phyloP scores from a whole-genome alignment of 768 basidiomycete genomes.

The Mycena venus region DNA sequence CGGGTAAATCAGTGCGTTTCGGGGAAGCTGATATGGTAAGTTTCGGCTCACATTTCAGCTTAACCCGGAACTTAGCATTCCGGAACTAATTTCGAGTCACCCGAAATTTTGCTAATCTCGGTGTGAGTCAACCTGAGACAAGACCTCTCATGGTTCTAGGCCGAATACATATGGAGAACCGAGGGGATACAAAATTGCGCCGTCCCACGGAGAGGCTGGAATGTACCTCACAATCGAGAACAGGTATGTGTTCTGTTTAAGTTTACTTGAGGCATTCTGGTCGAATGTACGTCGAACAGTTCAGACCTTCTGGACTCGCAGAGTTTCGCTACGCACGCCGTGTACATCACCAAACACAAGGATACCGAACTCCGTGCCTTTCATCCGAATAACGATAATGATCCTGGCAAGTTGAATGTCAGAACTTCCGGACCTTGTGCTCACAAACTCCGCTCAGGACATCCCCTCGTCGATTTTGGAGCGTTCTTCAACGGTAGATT shows the following conservation, averaged over 20 bases:
- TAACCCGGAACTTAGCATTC: too few species aligned
- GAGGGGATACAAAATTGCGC: conserved; percentile 64
- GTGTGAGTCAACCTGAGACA: too few species aligned
- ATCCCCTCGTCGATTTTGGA: conserved; percentile 62
- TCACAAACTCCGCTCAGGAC: too few species aligned
- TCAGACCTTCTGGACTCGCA: conserved; percentile 60
- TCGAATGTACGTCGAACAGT: conserved; percentile 11
- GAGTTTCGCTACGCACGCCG: conserved; percentile 67
- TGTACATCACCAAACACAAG: conserved; percentile 63
- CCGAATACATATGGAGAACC: conserved; percentile 61
- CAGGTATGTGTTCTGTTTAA: conserved; percentile 12
- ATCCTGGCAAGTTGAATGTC: conserved; percentile 50
- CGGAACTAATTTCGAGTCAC: too few species aligned
- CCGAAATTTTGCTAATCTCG: too few species aligned
- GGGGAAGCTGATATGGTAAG: too few species aligned
- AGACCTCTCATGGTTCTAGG: conserved; percentile 25
- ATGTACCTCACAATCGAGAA: conserved; percentile 45
- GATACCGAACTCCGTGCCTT: conserved; percentile 63
- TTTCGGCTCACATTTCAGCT: too few species aligned
- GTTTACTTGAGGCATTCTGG: too few species aligned
- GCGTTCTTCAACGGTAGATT: conserved; percentile 60
- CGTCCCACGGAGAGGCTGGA: conserved; percentile 46
- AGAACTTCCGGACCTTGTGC: background rate
- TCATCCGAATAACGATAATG: conserved; percentile 63
- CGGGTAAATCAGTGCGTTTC: too few species aligned